These are phyloP conservation scores for Prunus campanulata DNA, from an alignment of 306 rosid species.

Conservation along the genomic window DNA sequence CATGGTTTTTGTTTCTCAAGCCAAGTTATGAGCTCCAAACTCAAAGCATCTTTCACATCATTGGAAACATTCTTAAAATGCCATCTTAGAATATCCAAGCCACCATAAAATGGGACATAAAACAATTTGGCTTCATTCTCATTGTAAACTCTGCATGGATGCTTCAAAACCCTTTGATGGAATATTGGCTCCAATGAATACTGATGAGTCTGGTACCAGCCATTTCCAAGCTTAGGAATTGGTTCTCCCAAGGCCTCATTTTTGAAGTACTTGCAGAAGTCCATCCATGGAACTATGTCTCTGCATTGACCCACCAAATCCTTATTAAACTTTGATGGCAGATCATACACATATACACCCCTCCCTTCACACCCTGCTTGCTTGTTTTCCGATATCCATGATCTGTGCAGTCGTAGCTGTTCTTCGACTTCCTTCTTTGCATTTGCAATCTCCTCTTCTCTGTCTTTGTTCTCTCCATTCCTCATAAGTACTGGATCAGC, in stretches of 20 bases:
- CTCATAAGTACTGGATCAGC: conserved; percentile 16
- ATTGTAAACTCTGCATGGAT: conserved; percentile 60
- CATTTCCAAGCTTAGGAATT: conserved; percentile 52
- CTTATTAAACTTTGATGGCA: conserved; percentile 69
- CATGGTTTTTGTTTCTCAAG: conserved; percentile 50
- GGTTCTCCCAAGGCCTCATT: conserved; percentile 61
- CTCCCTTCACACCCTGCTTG: conserved; percentile 40
- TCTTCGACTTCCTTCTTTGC: conserved; percentile 53
- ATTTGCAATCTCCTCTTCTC: conserved; percentile 35
- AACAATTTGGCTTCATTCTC: conserved; percentile 56
- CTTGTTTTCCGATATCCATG: conserved; percentile 47
- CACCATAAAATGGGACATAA: conserved; percentile 74
- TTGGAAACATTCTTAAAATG: conserved; percentile 69
- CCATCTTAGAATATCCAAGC: conserved; percentile 66
- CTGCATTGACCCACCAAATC: conserved; percentile 66
- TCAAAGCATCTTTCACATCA: conserved; percentile 58
- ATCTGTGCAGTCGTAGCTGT: conserved; percentile 51
- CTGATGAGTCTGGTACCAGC: conserved; percentile 71
- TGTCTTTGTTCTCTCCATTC: conserved; percentile 10
- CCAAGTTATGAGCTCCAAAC: conserved; percentile 56
- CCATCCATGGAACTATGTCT: conserved; percentile 62
- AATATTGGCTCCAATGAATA: conserved; percentile 69
- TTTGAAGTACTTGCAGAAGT: conserved; percentile 52
- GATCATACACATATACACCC: conserved; percentile 66
- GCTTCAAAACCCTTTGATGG: conserved; percentile 56